Evolutionary conservation across 202 grass and related monocot species (phyloP).

Genomic region (Setaria italica): DNA sequence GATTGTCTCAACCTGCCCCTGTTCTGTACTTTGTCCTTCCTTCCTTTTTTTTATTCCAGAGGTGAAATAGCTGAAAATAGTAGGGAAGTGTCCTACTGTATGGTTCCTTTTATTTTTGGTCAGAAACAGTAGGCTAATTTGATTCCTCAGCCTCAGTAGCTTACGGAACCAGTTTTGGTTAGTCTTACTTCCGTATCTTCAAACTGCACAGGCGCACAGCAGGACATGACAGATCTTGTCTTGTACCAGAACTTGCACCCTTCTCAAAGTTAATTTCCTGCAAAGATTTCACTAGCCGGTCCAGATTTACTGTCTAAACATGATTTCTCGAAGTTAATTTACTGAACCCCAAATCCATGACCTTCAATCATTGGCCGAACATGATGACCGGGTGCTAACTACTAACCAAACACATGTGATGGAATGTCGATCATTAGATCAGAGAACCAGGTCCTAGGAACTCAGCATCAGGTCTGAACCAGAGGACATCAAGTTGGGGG

Average conservation of each 20-base stretch:
- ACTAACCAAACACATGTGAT: constrained; percentile 31
- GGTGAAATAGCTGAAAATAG: not conserved
- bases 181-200: no score
- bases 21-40: not conserved
- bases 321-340: no score
- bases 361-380: not conserved
- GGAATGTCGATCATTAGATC: constrained; percentile 22
- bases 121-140: not conserved
- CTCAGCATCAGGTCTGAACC: not conserved
- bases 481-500: not conserved
- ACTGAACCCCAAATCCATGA: constrained; percentile 11
- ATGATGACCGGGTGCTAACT: not conserved
- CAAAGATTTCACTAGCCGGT: not conserved
- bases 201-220: not conserved
- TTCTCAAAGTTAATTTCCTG: not conserved
- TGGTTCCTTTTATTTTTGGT: not conserved
- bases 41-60: not conserved
- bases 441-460: constrained; percentile 1
- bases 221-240: not conserved
- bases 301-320: not conserved
- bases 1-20: constrained; percentile 33
- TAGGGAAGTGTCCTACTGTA: not conserved
- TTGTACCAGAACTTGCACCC: not conserved
- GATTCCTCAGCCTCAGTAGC: not conserved
- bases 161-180: not conserved